Evolutionary conservation across 2,329 filamentous ascomycete genomes (phyloP).

Genomic region (Cercospora berteroae): DNA sequence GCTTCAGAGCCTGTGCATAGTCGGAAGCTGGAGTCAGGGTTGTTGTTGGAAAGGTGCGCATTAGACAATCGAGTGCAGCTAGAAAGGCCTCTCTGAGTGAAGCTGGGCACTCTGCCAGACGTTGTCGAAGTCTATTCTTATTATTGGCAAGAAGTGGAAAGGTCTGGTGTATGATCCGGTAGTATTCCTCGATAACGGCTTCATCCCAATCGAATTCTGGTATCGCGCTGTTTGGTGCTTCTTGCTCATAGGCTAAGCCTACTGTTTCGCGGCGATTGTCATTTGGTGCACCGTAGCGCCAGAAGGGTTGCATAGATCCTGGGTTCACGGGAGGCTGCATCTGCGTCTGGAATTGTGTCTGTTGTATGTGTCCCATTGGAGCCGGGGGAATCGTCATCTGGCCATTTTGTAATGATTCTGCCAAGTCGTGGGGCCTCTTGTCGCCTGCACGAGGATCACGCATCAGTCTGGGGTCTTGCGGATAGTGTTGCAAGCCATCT

Average conservation of each 20-base stretch:
- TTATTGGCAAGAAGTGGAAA: constrained; percentile 64
- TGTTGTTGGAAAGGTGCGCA: constrained; percentile 54
- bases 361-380: constrained; percentile 13
- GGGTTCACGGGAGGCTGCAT: constrained; percentile 13
- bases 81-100: constrained; percentile 63
- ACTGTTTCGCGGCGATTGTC: constrained; percentile 32
- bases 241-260: constrained; percentile 32
- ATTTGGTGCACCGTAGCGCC: constrained; percentile 20
- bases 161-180: constrained; percentile 62
- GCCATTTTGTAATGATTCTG: constrained; percentile 28
- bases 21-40: constrained; percentile 37
- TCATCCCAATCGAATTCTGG: constrained; percentile 48
- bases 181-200: constrained; percentile 52
- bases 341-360: constrained; percentile 17
- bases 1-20: constrained; percentile 41
- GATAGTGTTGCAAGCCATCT: constrained; percentile 23
- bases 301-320: constrained; percentile 29
- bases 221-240: constrained; percentile 19
- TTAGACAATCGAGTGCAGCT: constrained; percentile 60
- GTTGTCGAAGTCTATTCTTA: constrained; percentile 55
- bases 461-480: constrained; percentile 20
- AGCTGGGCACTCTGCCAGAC: constrained; percentile 57
- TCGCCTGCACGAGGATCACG: constrained; percentile 34
- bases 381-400: constrained; percentile 16
- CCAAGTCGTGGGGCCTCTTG: constrained; percentile 34